phyloP scores from a whole-genome alignment of 352 stramenopile genomes.

The Globisporangium okanoganense region DNA sequence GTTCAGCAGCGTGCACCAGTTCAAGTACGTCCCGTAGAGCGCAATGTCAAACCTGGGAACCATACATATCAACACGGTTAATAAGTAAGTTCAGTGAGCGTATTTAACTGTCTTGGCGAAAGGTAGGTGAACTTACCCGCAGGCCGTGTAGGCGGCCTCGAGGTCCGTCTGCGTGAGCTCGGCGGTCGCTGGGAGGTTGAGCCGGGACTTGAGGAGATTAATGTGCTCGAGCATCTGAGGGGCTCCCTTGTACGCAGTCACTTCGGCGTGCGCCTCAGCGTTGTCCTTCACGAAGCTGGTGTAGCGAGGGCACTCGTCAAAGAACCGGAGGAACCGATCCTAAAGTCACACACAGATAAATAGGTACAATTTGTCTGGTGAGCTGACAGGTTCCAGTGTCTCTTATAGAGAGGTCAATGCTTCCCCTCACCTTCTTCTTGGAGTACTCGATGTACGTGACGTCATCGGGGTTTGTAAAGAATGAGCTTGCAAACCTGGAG shows the following conservation, averaged over 20 bases:
- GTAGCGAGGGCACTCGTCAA: constrained; percentile 54
- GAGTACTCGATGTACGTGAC: constrained; percentile 43
- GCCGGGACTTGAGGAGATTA: constrained; percentile 6
- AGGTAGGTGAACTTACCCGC: constrained; percentile 32
- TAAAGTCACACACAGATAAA: neutral
- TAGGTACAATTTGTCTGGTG: neutral
- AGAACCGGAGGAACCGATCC: constrained; percentile 55
- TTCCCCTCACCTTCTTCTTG: constrained; percentile 26
- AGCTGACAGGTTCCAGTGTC: neutral
- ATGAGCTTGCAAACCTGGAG: constrained; percentile 41
- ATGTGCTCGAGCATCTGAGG: constrained; percentile 22
- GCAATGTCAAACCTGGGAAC: constrained; percentile 37
- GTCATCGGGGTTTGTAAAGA: constrained; percentile 43
- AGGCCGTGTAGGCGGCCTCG: constrained; percentile 33
- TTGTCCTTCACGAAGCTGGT: constrained; percentile 45
- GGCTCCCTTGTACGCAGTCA: constrained; percentile 29
- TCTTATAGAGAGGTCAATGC: neutral
- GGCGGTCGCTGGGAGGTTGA: constrained; percentile 12
- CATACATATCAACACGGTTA: no score
- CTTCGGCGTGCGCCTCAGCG: constrained; percentile 22
- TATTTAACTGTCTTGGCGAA: neutral
- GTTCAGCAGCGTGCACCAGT: constrained; percentile 47
- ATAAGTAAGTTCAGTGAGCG: constrained; percentile 3
- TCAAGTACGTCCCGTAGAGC: constrained; percentile 29
- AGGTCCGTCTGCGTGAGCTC: constrained; percentile 29